Conservation (phyloP, 331 rosid genomes). For the Quercus tomentella region DNA sequence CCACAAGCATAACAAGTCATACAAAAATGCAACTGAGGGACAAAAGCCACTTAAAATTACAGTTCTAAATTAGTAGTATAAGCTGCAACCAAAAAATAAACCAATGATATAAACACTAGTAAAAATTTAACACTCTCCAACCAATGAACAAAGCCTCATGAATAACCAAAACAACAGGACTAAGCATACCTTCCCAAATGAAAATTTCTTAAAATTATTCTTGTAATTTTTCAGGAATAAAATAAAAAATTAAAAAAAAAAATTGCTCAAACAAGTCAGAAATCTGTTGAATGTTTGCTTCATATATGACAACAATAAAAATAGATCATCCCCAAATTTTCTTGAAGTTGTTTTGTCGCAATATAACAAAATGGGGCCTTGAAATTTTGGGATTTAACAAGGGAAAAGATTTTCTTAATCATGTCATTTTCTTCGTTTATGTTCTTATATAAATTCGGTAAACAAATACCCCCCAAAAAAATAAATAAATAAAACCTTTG, state of each 20-base stretch:
- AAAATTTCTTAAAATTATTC: not conserved
- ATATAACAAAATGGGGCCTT: not conserved
- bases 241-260: not conserved
- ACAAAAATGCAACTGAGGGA: conserved; percentile 1
- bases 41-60: conserved; percentile 1
- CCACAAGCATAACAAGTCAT: conserved; percentile 14
- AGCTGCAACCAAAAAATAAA: not conserved
- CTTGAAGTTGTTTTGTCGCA: not conserved
- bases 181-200: not conserved
- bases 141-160: not conserved
- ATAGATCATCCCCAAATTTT: not conserved
- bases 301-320: not conserved
- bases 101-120: not conserved
- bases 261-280: not conserved
- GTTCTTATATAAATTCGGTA: not conserved
- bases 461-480: not conserved
- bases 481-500: not conserved
- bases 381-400: not conserved
- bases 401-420: not conserved
- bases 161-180: not conserved
- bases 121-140: not conserved
- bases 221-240: not conserved
- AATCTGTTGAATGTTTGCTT: not conserved
- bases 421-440: not conserved
- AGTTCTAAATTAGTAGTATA: not conserved